phyloP scores from a whole-genome alignment of 495 filamentous ascomycete genomes.

The Penicillium verhagenii region DNA sequence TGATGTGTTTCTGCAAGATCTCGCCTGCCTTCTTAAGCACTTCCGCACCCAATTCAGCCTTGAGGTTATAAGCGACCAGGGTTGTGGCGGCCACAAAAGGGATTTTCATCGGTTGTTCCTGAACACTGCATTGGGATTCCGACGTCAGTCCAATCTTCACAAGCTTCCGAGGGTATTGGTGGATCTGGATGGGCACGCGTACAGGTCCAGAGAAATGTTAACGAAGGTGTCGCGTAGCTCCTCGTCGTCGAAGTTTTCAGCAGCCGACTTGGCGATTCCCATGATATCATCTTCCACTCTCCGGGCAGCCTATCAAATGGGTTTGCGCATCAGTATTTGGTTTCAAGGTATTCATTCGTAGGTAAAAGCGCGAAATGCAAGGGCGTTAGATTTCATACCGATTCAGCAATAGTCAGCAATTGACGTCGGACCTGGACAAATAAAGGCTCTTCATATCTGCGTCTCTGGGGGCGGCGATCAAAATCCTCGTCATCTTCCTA shows the following conservation, averaged over 20 bases:
- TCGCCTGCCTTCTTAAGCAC: conserved; percentile 59
- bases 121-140: conserved; percentile 36
- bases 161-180: neutral
- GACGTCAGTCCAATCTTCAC: conserved; percentile 12
- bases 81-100: conserved; percentile 85
- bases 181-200: conserved; percentile 24
- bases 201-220: conserved; percentile 73
- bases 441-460: conserved; percentile 76
- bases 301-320: conserved; percentile 57
- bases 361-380: conserved; percentile 5
- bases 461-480: conserved; percentile 69
- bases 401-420: conserved; percentile 81
- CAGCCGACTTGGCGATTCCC: conserved; percentile 70
- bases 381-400: conserved; percentile 43
- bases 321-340: conserved; percentile 12
- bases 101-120: conserved; percentile 95
- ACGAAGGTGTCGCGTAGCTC: conserved; percentile 67
- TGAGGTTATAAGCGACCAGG: conserved; percentile 70
- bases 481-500: conserved; percentile 70
- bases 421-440: conserved; percentile 75
- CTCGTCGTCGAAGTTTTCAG: conserved; percentile 79
- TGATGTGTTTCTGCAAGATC: conserved; percentile 59
- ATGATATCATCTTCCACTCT: conserved; percentile 78
- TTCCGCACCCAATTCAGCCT: conserved; percentile 67
- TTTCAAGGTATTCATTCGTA: neutral